Evolutionary conservation across 2,329 filamentous ascomycete genomes (phyloP).

Genomic region (Alternaria gansuensis): DNA sequence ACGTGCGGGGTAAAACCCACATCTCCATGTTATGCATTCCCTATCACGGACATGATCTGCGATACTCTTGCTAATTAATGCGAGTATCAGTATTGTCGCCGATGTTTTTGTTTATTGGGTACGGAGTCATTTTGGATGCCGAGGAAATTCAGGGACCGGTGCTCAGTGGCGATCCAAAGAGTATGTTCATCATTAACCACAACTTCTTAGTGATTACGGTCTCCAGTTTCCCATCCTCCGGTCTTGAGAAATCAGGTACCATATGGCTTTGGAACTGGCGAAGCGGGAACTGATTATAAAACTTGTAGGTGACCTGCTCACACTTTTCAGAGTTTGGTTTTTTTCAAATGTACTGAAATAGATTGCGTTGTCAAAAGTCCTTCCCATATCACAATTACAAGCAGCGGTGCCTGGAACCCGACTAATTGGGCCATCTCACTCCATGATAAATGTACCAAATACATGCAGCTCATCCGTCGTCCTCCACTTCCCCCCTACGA

Average conservation of each 20-base stretch:
- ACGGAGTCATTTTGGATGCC: neutral
- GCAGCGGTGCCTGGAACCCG: conserved; percentile 21
- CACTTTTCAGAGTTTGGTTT: no score
- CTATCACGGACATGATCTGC: conserved; percentile 4
- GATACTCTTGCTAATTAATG: neutral
- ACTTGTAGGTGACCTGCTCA: no score
- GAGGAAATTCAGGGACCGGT: conserved; percentile 51
- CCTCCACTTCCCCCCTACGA: conserved; percentile 39
- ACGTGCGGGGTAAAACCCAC: conserved; percentile 12
- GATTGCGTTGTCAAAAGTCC: no score
- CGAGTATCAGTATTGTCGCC: conserved; percentile 9
- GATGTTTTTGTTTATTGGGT: neutral
- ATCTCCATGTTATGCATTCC: neutral
- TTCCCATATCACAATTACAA: conserved; percentile 64
- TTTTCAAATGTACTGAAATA: no score
- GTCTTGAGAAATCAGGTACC: neutral
- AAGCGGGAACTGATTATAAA: neutral
- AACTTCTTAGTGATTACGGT: conserved; percentile 85
- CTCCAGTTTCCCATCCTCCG: conserved; percentile 59
- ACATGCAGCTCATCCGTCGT: conserved; percentile 35
- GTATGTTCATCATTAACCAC: conserved; percentile 69
- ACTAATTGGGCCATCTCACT: neutral
- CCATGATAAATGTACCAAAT: conserved; percentile 33
- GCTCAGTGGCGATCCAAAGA: neutral
- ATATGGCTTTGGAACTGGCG: neutral